Percentiles rank a stretch among this genome's conserved stretches.
Conservation (phyloP, 2,329 filamentous ascomycete genomes). For the Stemphylium vesicarium region DNA sequence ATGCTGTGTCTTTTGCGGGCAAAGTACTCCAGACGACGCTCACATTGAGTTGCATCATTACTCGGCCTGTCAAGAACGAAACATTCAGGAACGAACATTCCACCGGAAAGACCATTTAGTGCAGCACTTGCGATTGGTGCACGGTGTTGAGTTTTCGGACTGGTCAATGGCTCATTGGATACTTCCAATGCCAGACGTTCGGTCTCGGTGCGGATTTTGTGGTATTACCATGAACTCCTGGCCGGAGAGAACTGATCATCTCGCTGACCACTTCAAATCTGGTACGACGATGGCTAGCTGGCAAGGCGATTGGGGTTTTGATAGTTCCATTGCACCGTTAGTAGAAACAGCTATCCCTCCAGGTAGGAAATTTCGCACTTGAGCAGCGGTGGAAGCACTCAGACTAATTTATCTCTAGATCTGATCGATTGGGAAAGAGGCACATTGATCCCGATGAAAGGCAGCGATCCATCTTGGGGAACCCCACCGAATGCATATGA, state of each 20-base stretch:
- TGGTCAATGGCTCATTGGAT: conserved; percentile 47
- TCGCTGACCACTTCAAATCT: conserved; percentile 36
- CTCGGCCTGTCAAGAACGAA: conserved; percentile 27
- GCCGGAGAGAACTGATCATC: conserved; percentile 31
- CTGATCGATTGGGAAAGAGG: conserved; percentile 29
- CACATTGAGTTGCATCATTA: conserved; percentile 32
- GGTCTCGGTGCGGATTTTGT: conserved; percentile 36
- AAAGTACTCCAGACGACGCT: conserved; percentile 14
- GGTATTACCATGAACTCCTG: conserved; percentile 26
- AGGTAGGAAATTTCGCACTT: conserved; percentile 10
- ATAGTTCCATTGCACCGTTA: conserved; percentile 17
- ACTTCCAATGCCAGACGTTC: conserved; percentile 29
- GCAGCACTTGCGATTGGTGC: conserved; percentile 37
- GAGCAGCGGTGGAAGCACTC: background rate
- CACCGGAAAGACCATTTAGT: conserved; percentile 38
- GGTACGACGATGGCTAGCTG: conserved; percentile 34
- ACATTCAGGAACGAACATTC: conserved; percentile 34
- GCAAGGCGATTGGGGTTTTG: conserved; percentile 37
- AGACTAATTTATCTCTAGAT: conserved; percentile 15
- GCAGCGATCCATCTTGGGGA: conserved; percentile 27
- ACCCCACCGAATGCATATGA: conserved; percentile 36
- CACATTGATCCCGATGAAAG: conserved; percentile 29
- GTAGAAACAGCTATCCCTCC: conserved; percentile 31
- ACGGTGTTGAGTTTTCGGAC: conserved; percentile 24
- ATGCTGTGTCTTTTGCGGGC: conserved; percentile 31